These are phyloP conservation scores for Trifolium fragiferum DNA, from an alignment of 306 rosid genomes.

Conservation along the genomic window DNA sequence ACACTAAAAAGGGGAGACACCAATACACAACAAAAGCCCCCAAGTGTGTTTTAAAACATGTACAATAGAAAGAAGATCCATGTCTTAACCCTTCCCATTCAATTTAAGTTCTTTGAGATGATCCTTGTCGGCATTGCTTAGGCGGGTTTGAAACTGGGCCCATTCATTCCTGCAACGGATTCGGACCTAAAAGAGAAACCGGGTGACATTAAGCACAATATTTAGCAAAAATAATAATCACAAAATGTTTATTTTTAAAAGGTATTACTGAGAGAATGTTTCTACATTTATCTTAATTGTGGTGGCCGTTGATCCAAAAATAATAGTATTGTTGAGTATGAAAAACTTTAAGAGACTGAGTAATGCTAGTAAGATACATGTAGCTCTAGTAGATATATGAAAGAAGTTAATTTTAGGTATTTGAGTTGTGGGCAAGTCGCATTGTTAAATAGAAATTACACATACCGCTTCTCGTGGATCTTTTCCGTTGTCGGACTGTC, in stretches of 20 bases:
- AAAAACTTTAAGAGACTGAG: neutral
- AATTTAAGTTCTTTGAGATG: constrained; percentile 52
- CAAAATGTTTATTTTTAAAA: neutral
- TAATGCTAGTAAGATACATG: neutral
- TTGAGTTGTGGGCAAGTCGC: neutral
- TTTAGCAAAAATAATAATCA: neutral
- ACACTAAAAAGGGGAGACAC: neutral
- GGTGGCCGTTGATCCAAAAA: neutral
- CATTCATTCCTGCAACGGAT: constrained; percentile 88
- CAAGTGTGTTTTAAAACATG: constrained; percentile 46
- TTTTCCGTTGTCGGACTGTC: constrained; percentile 64
- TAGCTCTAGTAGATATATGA: constrained; percentile 11
- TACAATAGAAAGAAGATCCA: constrained; percentile 36
- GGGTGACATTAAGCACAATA: neutral
- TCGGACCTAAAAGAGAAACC: constrained; percentile 72
- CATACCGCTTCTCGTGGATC: constrained; percentile 81
- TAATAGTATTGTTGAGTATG: neutral
- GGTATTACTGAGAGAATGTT: neutral
- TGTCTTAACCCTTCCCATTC: constrained; percentile 44
- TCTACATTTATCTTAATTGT: no score
- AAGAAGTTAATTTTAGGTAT: neutral
- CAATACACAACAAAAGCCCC: constrained; percentile 28
- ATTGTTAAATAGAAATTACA: constrained; percentile 30
- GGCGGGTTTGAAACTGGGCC: constrained; percentile 86
- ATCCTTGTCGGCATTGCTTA: constrained; percentile 66